Evolutionary conservation across 176 grass and related monocot species (phyloP).

Genomic region (Oryza australiensis): DNA sequence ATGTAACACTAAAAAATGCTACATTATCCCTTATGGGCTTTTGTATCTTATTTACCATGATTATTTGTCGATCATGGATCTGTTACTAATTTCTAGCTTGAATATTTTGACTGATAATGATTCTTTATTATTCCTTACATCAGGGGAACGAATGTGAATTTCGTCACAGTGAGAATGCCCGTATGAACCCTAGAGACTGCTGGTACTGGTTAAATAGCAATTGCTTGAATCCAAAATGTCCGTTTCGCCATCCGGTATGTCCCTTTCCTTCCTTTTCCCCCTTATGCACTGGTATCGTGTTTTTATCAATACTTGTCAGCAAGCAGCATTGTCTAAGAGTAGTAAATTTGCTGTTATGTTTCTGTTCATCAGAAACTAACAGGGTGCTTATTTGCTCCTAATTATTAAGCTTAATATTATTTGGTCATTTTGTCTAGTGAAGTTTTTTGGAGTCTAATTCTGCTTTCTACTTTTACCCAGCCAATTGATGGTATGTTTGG

Average conservation of each 20-base stretch:
- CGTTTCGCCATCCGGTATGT: conserved; percentile 86
- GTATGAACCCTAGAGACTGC: conserved; percentile 92
- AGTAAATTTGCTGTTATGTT: not conserved
- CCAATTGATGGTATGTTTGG: conserved; percentile 80
- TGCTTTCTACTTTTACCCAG: conserved; percentile 52
- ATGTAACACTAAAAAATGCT: not conserved
- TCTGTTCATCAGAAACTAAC: not conserved
- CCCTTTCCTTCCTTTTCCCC: not conserved
- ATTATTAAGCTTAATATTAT: not conserved
- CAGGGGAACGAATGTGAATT: conserved; percentile 94
- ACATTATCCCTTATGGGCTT: not conserved
- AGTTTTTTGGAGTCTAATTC: conserved; percentile 25
- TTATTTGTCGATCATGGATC: not conserved
- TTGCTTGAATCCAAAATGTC: conserved; percentile 91
- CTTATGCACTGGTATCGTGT: conserved; percentile 6
- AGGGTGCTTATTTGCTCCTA: not conserved
- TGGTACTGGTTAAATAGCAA: conserved; percentile 88
- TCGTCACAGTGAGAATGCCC: conserved; percentile 90
- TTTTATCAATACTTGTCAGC: not conserved
- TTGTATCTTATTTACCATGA: conserved; percentile 8
- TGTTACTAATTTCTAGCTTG: conserved; percentile 3
- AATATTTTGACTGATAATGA: conserved; percentile 9
- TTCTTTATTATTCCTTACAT: conserved; percentile 15
- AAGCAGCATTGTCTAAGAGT: not conserved
- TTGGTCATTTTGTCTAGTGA: conserved; percentile 18